Conservation (phyloP, 345 rosid species). For the Citrus mangshanensis region DNA sequence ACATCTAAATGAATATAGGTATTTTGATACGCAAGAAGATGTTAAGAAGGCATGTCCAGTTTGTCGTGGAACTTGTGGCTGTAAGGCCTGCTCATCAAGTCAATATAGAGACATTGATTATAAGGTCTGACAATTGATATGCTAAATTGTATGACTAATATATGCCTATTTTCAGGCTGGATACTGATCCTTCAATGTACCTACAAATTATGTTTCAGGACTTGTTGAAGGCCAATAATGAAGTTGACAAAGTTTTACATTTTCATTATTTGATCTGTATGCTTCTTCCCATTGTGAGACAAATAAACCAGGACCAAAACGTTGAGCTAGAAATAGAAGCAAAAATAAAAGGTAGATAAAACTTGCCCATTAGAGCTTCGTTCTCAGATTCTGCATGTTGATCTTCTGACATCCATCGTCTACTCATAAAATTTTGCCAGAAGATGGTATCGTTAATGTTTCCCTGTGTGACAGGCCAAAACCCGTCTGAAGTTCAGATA, state of each 20-base stretch:
- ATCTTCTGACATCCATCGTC: not conserved
- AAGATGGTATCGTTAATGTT: conserved; percentile 17
- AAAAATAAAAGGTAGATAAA: conserved; percentile 52
- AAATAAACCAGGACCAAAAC: conserved; percentile 61
- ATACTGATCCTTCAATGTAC: conserved; percentile 14
- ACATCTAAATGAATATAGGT: conserved; percentile 42
- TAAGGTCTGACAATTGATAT: conserved; percentile 65
- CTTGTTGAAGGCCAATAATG: conserved; percentile 45
- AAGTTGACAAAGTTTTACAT: conserved; percentile 63
- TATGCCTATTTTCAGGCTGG: conserved; percentile 12
- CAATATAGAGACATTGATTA: conserved; percentile 54
- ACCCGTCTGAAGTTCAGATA: conserved; percentile 45
- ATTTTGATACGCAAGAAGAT: conserved; percentile 62
- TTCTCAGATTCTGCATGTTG: not conserved
- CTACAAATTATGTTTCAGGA: conserved; percentile 47
- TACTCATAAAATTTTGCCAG: not conserved
- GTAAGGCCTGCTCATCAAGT: conserved; percentile 63
- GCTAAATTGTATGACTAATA: not conserved
- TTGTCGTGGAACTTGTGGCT: conserved; percentile 76
- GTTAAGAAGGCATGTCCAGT: conserved; percentile 81
- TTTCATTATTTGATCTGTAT: conserved; percentile 82
- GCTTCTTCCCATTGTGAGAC: conserved; percentile 87
- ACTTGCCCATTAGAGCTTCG: not conserved
- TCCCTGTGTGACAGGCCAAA: conserved; percentile 41
- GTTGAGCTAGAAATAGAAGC: conserved; percentile 67